Conservation (phyloP, 192 early-diverging fungal genomes). For the Chytriomyces sp. region DNA sequence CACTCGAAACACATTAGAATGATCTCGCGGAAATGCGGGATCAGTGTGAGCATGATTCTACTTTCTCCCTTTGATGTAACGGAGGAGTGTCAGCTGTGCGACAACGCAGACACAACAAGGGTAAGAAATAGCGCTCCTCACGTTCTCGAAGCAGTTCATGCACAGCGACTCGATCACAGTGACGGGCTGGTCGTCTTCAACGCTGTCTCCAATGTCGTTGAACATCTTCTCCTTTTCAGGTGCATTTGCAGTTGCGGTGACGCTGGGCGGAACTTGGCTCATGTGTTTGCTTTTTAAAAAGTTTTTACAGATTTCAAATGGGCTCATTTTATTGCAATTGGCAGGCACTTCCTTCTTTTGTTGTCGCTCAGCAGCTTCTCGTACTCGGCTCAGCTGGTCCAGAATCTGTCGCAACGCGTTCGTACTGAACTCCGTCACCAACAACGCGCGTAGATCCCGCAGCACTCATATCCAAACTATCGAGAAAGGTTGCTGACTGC, state of each 20-base stretch:
- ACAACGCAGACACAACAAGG: not conserved
- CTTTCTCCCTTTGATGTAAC: conserved; percentile 67
- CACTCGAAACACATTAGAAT: conserved; percentile 85
- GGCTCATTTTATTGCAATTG: too few species aligned
- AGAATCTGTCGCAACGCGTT: too few species aligned
- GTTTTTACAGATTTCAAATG: too few species aligned
- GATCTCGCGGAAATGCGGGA: conserved; percentile 91
- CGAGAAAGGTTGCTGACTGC: too few species aligned
- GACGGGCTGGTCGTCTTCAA: conserved; percentile 47
- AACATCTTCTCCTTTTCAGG: conserved; percentile 55
- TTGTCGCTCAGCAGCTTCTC: too few species aligned
- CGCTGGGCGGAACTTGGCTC: conserved; percentile 11
- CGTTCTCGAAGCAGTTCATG: conserved; percentile 87
- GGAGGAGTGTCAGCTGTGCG: not conserved
- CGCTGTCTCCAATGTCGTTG: conserved; percentile 69
- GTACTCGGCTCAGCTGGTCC: too few species aligned
- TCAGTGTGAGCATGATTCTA: conserved; percentile 82
- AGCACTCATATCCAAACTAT: too few species aligned
- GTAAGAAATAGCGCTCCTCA: conserved; percentile 39
- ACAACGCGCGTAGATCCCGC: too few species aligned
- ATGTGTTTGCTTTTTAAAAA: too few species aligned
- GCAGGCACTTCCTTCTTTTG: too few species aligned
- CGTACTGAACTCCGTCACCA: too few species aligned
- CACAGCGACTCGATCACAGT: conserved; percentile 90
- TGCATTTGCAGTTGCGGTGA: not conserved